Evolutionary conservation across 2,329 filamentous ascomycete species (phyloP).

Genomic region (Apiospora koreana): DNA sequence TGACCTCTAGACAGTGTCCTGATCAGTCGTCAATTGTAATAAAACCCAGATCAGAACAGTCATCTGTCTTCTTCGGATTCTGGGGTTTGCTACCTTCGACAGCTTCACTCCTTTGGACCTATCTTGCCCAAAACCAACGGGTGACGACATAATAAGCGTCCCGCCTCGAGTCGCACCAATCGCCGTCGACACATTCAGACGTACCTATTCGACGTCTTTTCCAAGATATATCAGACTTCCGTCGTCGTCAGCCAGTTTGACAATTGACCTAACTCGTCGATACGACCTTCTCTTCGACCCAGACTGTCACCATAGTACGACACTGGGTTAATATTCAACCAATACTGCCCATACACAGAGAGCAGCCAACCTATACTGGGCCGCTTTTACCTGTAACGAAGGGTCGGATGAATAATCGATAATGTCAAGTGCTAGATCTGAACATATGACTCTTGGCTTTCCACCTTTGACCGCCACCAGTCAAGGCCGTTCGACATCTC

Average conservation of each 20-base stretch:
- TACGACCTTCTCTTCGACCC: constrained; percentile 15
- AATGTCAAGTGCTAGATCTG: constrained; percentile 88
- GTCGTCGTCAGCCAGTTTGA: constrained; percentile 11
- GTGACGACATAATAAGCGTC: constrained; percentile 16
- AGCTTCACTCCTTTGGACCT: constrained; percentile 17
- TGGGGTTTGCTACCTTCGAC: constrained; percentile 19
- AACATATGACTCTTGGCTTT: constrained; percentile 85
- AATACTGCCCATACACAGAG: constrained; percentile 26
- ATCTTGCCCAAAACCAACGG: neutral
- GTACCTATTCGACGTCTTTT: neutral
- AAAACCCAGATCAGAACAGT: constrained; percentile 9
- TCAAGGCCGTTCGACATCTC: constrained; percentile 75
- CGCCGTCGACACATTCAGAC: neutral
- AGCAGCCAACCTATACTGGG: constrained; percentile 22
- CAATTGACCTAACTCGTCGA: neutral
- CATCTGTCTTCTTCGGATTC: neutral
- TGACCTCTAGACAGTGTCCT: constrained; percentile 13
- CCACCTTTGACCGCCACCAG: constrained; percentile 66
- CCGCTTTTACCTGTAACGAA: constrained; percentile 41
- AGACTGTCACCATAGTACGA: constrained; percentile 4
- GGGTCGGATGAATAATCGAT: constrained; percentile 71
- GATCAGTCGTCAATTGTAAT: constrained; percentile 18
- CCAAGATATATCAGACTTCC: neutral
- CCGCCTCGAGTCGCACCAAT: constrained; percentile 7
- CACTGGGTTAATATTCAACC: constrained; percentile 18